Percentiles rank a stretch among this genome's conserved stretches.
phyloP scores from a whole-genome alignment of 139 green algal genomes.

The Dunaliella sp. region DNA sequence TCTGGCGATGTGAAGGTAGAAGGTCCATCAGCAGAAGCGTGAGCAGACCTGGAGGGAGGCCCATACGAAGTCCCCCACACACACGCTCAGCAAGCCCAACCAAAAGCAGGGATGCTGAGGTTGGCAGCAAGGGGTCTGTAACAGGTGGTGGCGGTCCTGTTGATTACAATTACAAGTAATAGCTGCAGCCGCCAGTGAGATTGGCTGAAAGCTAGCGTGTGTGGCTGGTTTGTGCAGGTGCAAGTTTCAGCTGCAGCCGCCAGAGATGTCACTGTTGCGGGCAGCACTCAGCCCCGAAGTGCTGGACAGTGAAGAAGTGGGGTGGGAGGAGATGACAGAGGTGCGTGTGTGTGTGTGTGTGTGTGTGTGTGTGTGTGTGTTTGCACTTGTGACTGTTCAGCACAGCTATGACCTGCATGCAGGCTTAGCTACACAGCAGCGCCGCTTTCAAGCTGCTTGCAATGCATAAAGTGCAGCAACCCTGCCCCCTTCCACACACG shows the following conservation, averaged over 20 bases:
- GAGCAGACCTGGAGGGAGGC: too few species aligned
- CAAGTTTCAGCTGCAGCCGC: conserved; percentile 21
- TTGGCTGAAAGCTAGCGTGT: too few species aligned
- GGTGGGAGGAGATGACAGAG: conserved; percentile 59
- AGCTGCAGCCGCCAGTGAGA: too few species aligned
- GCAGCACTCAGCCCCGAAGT: conserved; percentile 35
- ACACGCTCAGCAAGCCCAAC: too few species aligned
- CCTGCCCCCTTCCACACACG: not conserved
- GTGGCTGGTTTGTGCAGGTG: too few species aligned
- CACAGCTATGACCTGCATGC: not conserved
- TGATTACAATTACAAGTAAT: too few species aligned
- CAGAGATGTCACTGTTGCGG: conserved; percentile 29
- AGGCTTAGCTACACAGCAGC: not conserved
- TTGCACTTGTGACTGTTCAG: not conserved
- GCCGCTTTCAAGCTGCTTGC: not conserved
- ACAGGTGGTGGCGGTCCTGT: too few species aligned
- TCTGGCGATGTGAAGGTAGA: too few species aligned
- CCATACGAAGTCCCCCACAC: too few species aligned
- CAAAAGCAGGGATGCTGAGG: too few species aligned
- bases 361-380: not conserved
- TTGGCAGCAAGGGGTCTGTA: too few species aligned
- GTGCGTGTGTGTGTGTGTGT: not conserved
- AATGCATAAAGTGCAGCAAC: not conserved
- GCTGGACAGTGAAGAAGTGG: conserved; percentile 34
- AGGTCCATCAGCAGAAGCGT: too few species aligned